Base-by-base conservation (phyloP, 1,284 basidiomycete genomes). In the Somion occarium region DNA sequence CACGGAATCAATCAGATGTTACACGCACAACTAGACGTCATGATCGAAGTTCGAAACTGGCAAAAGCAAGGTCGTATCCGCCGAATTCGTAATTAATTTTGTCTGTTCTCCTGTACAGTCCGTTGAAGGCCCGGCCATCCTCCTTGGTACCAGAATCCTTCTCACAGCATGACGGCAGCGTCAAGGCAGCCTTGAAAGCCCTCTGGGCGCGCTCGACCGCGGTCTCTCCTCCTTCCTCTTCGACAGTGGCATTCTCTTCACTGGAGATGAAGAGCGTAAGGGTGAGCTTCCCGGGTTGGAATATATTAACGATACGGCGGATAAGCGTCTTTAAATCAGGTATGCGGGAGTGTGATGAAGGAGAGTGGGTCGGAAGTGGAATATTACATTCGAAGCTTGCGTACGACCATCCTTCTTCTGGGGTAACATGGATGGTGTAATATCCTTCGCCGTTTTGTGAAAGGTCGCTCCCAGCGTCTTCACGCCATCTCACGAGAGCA, bases 351-450 rank as follows among this genome's bases (percentile, higher is more conserved):
- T 64, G 59, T 7, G 43, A 45, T 13, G 67, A 64, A 53, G 64
- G 63, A 42, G 68, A 67, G 24, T 61, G 61, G 26, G 70, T 63
- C 23, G 78, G 73, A 20, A 95, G 78, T 2, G 92, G 91, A n/a
- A 98, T 84, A 69, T 99, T 99, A 72, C 93, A 97, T 72, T 99
- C 97, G 73, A 99, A 99, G 60, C 88, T 92, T 46, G 97, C 97
- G 69, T 97, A 99, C 45, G 93, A 96, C 85, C 92, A 98, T 52
- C 91, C 95, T 59, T 90, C 85, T 69, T 99, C 97, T 27, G 97
- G 97, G 0, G 97, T 99, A 49, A 99, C 97, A 68, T 99, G 97
- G 55, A 99, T 96, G 5, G 94, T 99, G 70, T 93, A 98, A 73
- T 99, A 99, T 26, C 94, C 92, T 65, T 95, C 93, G 20, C 82